These are phyloP conservation scores for Botrytis cinerea DNA, from an alignment of 2,329 filamentous ascomycete genomes.

Conservation along the genomic window DNA sequence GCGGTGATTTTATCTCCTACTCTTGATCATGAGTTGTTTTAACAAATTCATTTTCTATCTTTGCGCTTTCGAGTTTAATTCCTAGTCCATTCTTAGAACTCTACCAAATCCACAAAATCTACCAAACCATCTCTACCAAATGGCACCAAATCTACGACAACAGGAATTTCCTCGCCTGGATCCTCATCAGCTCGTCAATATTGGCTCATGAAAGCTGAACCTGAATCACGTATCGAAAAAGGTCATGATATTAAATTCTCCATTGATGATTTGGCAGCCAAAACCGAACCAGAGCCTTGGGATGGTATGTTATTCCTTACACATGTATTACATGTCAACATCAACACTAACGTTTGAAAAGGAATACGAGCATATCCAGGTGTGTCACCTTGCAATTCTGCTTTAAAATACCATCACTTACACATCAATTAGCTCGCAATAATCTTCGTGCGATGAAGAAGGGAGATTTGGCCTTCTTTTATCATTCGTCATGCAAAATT, in stretches of 20 bases:
- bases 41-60: neutral
- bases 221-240: constrained; percentile 81
- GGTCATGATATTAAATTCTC: constrained; percentile 90
- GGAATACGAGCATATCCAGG: constrained; percentile 54
- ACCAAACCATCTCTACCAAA: constrained; percentile 20
- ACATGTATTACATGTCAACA: constrained; percentile 4
- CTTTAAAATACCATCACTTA: constrained; percentile 12
- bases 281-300: constrained; percentile 82
- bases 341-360: constrained; percentile 33
- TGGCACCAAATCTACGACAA: constrained; percentile 21
- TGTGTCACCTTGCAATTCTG: constrained; percentile 34
- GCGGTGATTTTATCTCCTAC: neutral
- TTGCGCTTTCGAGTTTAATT: constrained; percentile 11
- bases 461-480: constrained; percentile 94
- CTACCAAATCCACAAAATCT: constrained; percentile 15
- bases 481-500: constrained; percentile 90
- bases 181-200: constrained; percentile 50
- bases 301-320: constrained; percentile 61
- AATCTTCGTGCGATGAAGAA: constrained; percentile 89
- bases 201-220: constrained; percentile 88
- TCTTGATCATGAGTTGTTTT: neutral
- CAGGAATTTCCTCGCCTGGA: neutral
- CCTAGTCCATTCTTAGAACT: constrained; percentile 19
- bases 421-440: constrained; percentile 66
- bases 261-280: constrained; percentile 81